Evolutionary conservation across 495 filamentous ascomycete genomes (phyloP), one percentile per base, ranked within the genome.

Genomic region (Hyaloscypha hepaticicola): DNA sequence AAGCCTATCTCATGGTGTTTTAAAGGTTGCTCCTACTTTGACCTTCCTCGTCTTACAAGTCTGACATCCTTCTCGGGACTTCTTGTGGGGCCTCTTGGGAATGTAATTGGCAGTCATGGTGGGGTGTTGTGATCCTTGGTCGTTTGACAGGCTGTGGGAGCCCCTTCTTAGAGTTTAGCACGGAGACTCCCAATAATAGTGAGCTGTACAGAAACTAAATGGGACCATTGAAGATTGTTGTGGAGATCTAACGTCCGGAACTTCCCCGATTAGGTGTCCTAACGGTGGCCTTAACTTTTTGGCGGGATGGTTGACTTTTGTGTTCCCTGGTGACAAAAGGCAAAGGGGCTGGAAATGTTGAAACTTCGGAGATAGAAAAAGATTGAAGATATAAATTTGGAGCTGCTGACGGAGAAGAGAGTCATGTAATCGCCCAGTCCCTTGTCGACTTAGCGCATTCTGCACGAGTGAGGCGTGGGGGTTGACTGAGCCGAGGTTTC

Each of bases 81-180:
- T 84, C 60, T 73, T 79, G 62, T 83, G 82, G 28, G 82, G 79
- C 22, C 81, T 73, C 66, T 83, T 84, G 28, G 80, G 41, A 28
- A 67, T 48, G 33, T 66, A 67, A 22, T 63, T 45, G 7, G 33
- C 19, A 3, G 55, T 61, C 64, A 70, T 72, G 24, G 16, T 48
- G 26, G 22, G 38, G 38, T 19, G 14, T 16, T 25, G 9, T 45
- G 16, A 4, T 45, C 4, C 4, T 45, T 4, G 9, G 16, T 19
- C 38, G 1, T 45, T 45, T 33, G 31, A 33, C 38, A 16, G 38
- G 4, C 19, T 45, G 38, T 45, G 12, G 12, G 16, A 31, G 55
- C 28, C 28, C n/a, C 50, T 45, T 45, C 7, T 16, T 45, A 4
- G 11, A 45, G 11, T 9, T 16, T 45, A 14, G 16, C 1, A 9